These are phyloP conservation scores for Multifurca ochricompacta DNA, from an alignment of 768 basidiomycete genomes.

Conservation along the genomic window DNA sequence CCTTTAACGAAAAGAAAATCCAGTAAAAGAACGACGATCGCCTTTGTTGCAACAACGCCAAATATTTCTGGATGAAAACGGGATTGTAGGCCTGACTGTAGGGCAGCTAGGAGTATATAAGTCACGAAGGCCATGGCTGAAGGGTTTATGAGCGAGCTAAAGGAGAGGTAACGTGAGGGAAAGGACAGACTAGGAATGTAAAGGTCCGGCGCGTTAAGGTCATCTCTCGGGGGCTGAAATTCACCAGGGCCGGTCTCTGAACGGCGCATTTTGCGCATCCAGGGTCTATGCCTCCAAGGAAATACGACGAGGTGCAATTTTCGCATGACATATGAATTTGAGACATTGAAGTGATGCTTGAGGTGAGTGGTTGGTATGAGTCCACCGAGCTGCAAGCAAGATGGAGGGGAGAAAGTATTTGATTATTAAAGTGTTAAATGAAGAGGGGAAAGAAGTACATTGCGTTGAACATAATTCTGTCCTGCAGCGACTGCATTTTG, in stretches of 20 bases:
- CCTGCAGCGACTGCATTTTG: slow-evolving; percentile 87
- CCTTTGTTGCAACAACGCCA: slow-evolving; percentile 78
- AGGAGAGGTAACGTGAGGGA: neutral
- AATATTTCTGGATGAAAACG: slow-evolving; percentile 86
- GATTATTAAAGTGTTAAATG: neutral
- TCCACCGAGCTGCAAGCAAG: slow-evolving; percentile 56
- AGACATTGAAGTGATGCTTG: slow-evolving; percentile 93
- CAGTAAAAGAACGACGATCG: slow-evolving; percentile 73
- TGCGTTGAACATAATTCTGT: slow-evolving; percentile 92
- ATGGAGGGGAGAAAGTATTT: neutral
- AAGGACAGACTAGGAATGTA: slow-evolving; percentile 77
- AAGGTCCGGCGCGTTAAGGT: slow-evolving; percentile 92
- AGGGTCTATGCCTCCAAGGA: slow-evolving; percentile 89
- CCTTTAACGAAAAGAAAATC: slow-evolving; percentile 87
- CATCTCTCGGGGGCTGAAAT: slow-evolving; percentile 85
- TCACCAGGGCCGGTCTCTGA: slow-evolving; percentile 62
- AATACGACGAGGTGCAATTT: slow-evolving; percentile 88
- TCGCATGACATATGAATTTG: slow-evolving; percentile 88
- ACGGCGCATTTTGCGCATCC: slow-evolving; percentile 63
- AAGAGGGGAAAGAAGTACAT: slow-evolving; percentile 44
- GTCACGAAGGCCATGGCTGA: slow-evolving; percentile 94
- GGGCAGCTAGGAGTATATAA: slow-evolving; percentile 83
- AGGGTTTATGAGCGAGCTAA: slow-evolving; percentile 1
- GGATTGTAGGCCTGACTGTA: slow-evolving; percentile 74
- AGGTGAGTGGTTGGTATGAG: slow-evolving; percentile 68